Evolutionary conservation across 805 yeast species (phyloP).

Genomic region (Wickerhamomyces tratensis): DNA sequence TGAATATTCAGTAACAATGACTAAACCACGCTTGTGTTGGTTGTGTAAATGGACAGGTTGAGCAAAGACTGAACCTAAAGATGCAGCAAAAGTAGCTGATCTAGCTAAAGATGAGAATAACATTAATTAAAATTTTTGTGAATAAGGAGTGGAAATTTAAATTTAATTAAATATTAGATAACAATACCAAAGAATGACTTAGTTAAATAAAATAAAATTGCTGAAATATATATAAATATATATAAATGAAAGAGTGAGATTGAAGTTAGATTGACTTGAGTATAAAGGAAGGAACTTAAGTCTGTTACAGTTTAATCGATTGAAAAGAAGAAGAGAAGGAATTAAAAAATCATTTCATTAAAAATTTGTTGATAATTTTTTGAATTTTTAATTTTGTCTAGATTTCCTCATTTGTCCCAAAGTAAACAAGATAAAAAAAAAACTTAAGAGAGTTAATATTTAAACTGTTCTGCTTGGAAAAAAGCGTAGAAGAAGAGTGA

Average conservation of each 20-base stretch:
- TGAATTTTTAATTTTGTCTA: no score
- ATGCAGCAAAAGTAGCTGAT: conserved; percentile 27
- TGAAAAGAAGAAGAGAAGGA: background rate
- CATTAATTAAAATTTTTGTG: conserved; percentile 20
- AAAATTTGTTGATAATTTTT: background rate
- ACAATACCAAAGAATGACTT: background rate
- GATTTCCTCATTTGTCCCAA: no score
- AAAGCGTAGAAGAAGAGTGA: no score
- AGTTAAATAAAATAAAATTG: no score
- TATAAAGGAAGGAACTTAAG: conserved; percentile 24
- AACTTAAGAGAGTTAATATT: no score
- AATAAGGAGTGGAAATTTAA: no score
- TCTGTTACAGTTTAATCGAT: conserved; percentile 4
- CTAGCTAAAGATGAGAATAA: conserved; percentile 37
- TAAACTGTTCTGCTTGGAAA: no score
- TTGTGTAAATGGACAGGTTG: conserved; percentile 58
- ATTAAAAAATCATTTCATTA: background rate
- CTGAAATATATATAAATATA: no score
- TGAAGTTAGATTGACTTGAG: conserved; percentile 12
- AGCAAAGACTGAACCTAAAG: conserved; percentile 43
- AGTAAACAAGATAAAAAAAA: no score
- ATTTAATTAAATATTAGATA: conserved; percentile 1
- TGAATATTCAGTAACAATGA: conserved; percentile 36
- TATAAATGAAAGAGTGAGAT: background rate
- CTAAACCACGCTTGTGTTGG: conserved; percentile 46